phyloP scores from a whole-genome alignment of 768 basidiomycete genomes.

The Boletus vermiculosoides region DNA sequence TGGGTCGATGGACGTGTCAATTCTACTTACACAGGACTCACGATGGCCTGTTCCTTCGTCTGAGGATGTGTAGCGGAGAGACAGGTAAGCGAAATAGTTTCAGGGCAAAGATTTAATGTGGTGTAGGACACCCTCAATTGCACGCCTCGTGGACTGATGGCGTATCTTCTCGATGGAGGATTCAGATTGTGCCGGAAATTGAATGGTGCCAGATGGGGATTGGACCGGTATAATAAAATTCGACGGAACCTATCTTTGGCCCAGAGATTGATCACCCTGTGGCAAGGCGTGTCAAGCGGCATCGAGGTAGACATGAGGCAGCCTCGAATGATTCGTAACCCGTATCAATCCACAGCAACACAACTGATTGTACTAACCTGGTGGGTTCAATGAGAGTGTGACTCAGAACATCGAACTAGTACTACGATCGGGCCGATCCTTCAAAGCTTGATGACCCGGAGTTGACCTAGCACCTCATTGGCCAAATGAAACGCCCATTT shows the following conservation, averaged over 20 bases:
- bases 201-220: not conserved
- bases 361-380: not conserved
- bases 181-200: not conserved
- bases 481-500: no score
- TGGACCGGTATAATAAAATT: not conserved
- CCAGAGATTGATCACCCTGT: not conserved
- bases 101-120: no score
- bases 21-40: not conserved
- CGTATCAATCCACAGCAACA: not conserved
- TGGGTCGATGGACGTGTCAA: not conserved
- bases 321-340: not conserved
- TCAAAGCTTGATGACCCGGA: not conserved
- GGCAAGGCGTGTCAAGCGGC: no score
- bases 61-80: not conserved
- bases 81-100: no score
- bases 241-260: not conserved
- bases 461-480: no score
- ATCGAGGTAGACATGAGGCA: not conserved
- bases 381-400: not conserved
- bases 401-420: no score
- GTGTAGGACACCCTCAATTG: no score
- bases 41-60: not conserved
- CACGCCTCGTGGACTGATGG: not conserved
- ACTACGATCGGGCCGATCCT: not conserved
- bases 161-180: not conserved